Evolutionary conservation across 2,329 filamentous ascomycete species (phyloP), one percentile per base, ranked within the genome.

Genomic region (Phaeomoniella chlamydospora): DNA sequence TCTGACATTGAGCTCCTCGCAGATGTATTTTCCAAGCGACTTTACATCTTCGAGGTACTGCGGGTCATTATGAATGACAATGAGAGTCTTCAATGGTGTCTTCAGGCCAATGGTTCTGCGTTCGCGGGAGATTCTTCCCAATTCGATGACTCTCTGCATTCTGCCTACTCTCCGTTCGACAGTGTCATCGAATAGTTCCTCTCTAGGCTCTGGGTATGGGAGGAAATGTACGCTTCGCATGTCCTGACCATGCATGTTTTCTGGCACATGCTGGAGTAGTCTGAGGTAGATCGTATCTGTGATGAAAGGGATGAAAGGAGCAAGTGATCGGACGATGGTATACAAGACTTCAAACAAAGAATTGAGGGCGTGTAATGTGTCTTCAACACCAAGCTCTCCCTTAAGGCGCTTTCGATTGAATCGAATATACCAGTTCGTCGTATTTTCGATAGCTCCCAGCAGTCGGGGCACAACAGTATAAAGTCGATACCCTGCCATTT

Each of bases 131-230:
- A 88, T 75, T 52, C 90, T 75, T 33, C 76, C 84, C 42, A 96
- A 71, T 51, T 96, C 86, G 55, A 98, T 94, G 52, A 96, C 86
- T 45, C 78, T 81, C 58, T 96, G 88, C 90, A 98, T 96, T 33
- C 86, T 77, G 43, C 73, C 70, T 10, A 96, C 86, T 45, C 82
- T 75, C 43, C 90, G 75, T 63, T 96, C 88, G 31, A 96, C 78
- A 15, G 75, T 79, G 34, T 74, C 71, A 53, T 96, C 80, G 51
- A 94, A 94, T 3, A 96, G 70, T 53, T 93, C 86, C 49, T 85
- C 70, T 41, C 85, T 75, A 2, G 94, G 86, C 43, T 86, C 80
- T 10, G 90, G 90, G 68, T 88, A 96, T 4, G 78, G 60, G 39
- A 94, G 65, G 68, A 96, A 98, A 61, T 96, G 90, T 4, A 98